A percentile compares a stretch with the other conserved stretches of the same genome.
These are phyloP conservation scores for Acephala macrosclerotiorum DNA, from an alignment of 2,329 filamentous ascomycete species.

Conservation along the genomic window DNA sequence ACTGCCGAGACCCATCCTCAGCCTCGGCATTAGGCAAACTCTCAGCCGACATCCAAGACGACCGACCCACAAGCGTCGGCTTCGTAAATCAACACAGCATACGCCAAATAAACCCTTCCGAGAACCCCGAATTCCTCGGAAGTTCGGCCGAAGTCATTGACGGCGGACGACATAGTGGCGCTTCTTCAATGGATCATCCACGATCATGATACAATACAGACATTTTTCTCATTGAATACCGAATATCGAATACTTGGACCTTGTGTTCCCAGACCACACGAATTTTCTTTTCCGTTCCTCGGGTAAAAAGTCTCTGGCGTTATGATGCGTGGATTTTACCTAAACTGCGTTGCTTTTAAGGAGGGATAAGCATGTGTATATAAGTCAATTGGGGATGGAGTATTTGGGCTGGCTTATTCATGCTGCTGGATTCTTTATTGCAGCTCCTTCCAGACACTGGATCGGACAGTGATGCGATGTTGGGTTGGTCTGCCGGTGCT, in stretches of 20 bases:
- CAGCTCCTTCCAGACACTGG: not conserved
- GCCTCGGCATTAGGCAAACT: conserved; percentile 34
- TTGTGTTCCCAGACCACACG: conserved; percentile 4
- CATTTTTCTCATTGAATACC: conserved; percentile 3
- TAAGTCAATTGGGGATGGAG: conserved; percentile 3
- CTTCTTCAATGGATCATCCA: conserved; percentile 35
- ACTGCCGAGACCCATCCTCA: conserved; percentile 42
- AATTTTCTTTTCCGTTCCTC: conserved; percentile 7
- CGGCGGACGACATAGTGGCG: conserved; percentile 38
- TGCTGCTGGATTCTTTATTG: not conserved
- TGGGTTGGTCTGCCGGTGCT: conserved; percentile 1
- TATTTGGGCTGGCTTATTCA: not conserved
- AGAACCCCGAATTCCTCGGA: conserved; percentile 56
- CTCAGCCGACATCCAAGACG: conserved; percentile 49
- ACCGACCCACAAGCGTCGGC: conserved; percentile 62
- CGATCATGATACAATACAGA: conserved; percentile 17
- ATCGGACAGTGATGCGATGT: not conserved
- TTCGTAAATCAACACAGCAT: conserved; percentile 65
- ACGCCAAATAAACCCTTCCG: conserved; percentile 59
- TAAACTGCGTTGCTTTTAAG: conserved; percentile 3
- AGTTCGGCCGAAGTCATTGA: conserved; percentile 65
- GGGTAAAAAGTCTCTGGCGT: conserved; percentile 9
- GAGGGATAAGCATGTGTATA: not conserved
- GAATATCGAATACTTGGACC: not conserved
- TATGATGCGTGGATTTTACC: not conserved